Base-by-base conservation (phyloP, 805 yeast species). In the Metschnikowia lochheadii region DNA sequence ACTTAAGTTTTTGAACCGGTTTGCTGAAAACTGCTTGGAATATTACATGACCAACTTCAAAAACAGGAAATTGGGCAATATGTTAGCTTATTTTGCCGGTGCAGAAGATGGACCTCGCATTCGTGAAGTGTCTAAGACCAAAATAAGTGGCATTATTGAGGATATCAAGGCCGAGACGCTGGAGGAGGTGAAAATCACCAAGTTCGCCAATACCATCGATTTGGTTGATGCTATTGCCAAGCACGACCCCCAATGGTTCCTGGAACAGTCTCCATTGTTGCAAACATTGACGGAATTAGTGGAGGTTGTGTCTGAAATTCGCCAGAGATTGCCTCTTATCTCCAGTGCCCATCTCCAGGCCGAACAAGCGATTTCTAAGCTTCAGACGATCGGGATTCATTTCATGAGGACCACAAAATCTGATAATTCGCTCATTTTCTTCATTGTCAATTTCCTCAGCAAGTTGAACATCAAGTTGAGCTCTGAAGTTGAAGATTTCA, bases 1-100 rank as follows among this genome's bases (percentile, higher is more conserved):
- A 42, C 91, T 95, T 6, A 86, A 85, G 63, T 94, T 87, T 62
- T 71, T 94, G 67, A 82, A 90, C 65, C 75, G 96, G 52, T 92
- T 90, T 64, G 83, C 95, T 2, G 80, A 77, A 21, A 87, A 91
- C 56, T 79, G 95, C 3, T 73, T 82, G 46, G 82, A 81, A 29
- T 87, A 83, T 62, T 91, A 88, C 68, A 71, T 79, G 33, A 80
- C 79, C 29, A 83, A 85, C 61, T 78, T 86, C 64, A 78, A 79
- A 31, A 82, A 82, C 46, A 74, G 96, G 49, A 70, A 75, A 61
- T 76, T 75, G 60, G 96, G 87, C 55, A 76, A 82, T 18, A 77
- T 84, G 68, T 77, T 87, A 56, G 83, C 87, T 0, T 83, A 82
- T 50, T 82, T 89, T 59, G 80, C 85, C 8, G 75, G 78, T 1